Evolutionary conservation across 495 filamentous ascomycete species (phyloP), one percentile per base, ranked within the genome.

Genomic region (Neurospora tetrasperma): DNA sequence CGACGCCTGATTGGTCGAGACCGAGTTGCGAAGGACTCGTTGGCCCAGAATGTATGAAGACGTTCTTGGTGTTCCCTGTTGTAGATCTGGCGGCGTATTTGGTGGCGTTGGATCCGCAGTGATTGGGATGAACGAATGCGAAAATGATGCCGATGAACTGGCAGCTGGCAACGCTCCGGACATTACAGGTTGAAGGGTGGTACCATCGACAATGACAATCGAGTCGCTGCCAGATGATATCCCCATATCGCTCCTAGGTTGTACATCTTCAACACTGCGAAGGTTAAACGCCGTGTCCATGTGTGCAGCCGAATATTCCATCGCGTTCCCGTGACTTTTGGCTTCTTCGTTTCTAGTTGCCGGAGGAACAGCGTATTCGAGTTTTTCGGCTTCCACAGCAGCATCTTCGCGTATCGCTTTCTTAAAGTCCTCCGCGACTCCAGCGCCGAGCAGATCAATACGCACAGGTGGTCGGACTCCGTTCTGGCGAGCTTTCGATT

Each of bases 181-280:
- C 85, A 88, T 86, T 31, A 70, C 69, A 1, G 84, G 84, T 20
- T 80, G 78, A 23, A 85, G 72, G 4, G 75, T 38, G 5, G 89
- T 90, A 71, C 91, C 91, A 78, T 97, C 92, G 18, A 97, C 89
- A 75, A 97, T 96, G 40, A 96, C 88, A 74, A 97, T 96, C 0
- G 93, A 96, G 74, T 92, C 88, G 80, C 93, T 96, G 8, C 92
- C 93, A 44, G 84, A 86, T 0, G 93, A 95, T 42, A 96, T 84
- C 40, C 85, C 89, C 70, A 78, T 79, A 72, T 86, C 84, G 69
- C 84, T 86, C 12, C 73, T 74, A 5, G 83, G 81, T 18, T 82
- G 78, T 14, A 76, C 71, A 38, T 81, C 75, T 6, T 70, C 41
- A 23, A 66, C 69, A 46, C 74, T 71, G 3, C 71, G 70, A 18